Base-by-base conservation (phyloP, 805 yeast species). In the Isabelozyma pseudorhagii region DNA sequence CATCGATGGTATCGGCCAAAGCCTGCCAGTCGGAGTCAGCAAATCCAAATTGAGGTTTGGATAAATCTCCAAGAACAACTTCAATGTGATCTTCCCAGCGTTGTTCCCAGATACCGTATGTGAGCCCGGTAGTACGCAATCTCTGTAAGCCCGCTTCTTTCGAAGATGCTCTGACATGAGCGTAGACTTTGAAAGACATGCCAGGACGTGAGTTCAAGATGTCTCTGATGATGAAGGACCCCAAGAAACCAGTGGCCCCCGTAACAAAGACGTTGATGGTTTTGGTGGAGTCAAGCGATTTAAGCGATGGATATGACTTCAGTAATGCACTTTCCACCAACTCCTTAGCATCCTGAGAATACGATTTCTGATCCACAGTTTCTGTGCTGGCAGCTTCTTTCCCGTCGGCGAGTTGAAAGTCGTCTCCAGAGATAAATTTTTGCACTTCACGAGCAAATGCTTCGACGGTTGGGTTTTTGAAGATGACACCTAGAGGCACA, bases 191-290 rank as follows among this genome's bases (percentile, higher is more conserved):
- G 57, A 88, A 77, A 28, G 79, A 66, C 29, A 71, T 57, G 3
- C 69, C 64, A 7, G 73, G 66, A 59, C 93, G 81, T 47, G 74
- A 74, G 36, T 62, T 63, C 56, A 94, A 74, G 41, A 94, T 69
- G 56, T 94, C 96, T 31, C 88, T 78, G 42, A 94, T 69, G 45
- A 94, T 84, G 67, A 87, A 94, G 0, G 97, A 83, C 34, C 99
- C 99, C 50, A 94, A 72, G 81, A 93, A 94, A 1, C 99, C 99
- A 38, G 99, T 96, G 38, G 85, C 88, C 63, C 99, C 99, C 27
- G 99, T 94, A 42, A 94, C 82, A 59, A 94, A 90, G 1, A 91
- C 88, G 53, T 81, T 84, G 18, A 82, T 57, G 1, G 65, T 50
- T 40, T 69, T 62, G 3, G 72, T 63, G 10, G 67, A 58, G 40